Conservation (phyloP, 2,329 filamentous ascomycete genomes). For the Zalaria sp. region DNA sequence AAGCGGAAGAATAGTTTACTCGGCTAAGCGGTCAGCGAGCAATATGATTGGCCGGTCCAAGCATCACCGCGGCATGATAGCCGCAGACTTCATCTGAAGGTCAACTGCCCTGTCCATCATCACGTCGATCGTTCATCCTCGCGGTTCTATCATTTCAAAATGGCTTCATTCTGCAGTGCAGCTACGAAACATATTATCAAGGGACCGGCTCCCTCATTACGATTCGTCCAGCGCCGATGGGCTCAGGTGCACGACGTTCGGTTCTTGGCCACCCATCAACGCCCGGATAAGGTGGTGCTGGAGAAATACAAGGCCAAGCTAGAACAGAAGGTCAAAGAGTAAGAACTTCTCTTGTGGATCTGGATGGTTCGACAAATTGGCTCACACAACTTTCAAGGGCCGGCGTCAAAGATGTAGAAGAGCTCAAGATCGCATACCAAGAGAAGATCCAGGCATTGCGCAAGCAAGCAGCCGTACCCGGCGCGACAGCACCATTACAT, state of each 20-base stretch:
- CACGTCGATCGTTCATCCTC: too few relatives aligned
- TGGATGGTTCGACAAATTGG: neutral
- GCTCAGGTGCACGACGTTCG: conserved; percentile 86
- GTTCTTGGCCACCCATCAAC: conserved; percentile 68
- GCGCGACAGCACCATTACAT: conserved; percentile 30
- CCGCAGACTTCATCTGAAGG: too few relatives aligned
- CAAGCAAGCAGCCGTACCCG: conserved; percentile 47
- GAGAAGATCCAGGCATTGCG: conserved; percentile 66
- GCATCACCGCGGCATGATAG: too few relatives aligned
- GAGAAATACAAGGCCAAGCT: conserved; percentile 86
- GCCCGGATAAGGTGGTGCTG: conserved; percentile 47
- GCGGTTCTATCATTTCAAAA: neutral
- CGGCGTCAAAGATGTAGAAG: conserved; percentile 54
- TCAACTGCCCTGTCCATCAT: too few relatives aligned
- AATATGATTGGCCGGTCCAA: too few relatives aligned
- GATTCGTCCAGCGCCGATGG: conserved; percentile 56
- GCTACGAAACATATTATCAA: conserved; percentile 1
- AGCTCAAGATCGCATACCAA: conserved; percentile 69
- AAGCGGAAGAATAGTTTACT: too few relatives aligned
- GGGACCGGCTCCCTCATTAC: conserved; percentile 2
- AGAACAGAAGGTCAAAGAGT: conserved; percentile 61
- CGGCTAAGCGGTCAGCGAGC: too few relatives aligned
- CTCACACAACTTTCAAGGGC: conserved; percentile 23
- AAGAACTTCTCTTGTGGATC: conserved; percentile 13
- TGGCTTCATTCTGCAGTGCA: conserved; percentile 3